A percentile compares a stretch with the other conserved stretches of the same genome.
Conservation (phyloP, 768 basidiomycete genomes). For the Dentipellis fragilis region DNA sequence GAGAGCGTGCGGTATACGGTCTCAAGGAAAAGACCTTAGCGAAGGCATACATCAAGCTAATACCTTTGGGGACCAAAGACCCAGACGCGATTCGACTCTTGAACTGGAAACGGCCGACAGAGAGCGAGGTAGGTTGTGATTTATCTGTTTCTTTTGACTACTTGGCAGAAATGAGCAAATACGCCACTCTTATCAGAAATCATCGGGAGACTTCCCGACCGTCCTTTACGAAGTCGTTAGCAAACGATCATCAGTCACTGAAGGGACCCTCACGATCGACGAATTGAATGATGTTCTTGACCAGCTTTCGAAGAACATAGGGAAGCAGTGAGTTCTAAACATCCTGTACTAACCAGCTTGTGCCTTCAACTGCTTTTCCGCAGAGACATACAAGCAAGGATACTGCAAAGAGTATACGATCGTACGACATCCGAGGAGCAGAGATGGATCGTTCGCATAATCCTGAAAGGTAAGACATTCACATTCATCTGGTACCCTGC, state of each 20-base stretch:
- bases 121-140: constrained; percentile 41
- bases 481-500: neutral
- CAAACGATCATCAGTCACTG: constrained; percentile 72
- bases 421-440: constrained; percentile 81
- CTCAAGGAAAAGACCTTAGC: constrained; percentile 93
- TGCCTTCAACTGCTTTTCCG: neutral
- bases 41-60: constrained; percentile 84
- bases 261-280: constrained; percentile 69
- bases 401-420: constrained; percentile 71
- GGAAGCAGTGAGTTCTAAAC: constrained; percentile 51
- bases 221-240: constrained; percentile 82
- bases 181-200: constrained; percentile 30
- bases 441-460: constrained; percentile 92
- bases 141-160: neutral
- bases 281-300: constrained; percentile 78
- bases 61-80: constrained; percentile 72
- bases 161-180: neutral
- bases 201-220: constrained; percentile 81
- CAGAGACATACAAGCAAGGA: constrained; percentile 67
- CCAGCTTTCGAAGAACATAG: constrained; percentile 58
- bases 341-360: neutral
- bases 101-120: constrained; percentile 85
- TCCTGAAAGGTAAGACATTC: constrained; percentile 86
- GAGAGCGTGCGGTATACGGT: constrained; percentile 86
- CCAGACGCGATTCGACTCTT: constrained; percentile 73